A percentile compares a stretch with the other conserved stretches of the same genome.
phyloP scores from a whole-genome alignment of 805 yeast species.

The Starmerella riodocensis region DNA sequence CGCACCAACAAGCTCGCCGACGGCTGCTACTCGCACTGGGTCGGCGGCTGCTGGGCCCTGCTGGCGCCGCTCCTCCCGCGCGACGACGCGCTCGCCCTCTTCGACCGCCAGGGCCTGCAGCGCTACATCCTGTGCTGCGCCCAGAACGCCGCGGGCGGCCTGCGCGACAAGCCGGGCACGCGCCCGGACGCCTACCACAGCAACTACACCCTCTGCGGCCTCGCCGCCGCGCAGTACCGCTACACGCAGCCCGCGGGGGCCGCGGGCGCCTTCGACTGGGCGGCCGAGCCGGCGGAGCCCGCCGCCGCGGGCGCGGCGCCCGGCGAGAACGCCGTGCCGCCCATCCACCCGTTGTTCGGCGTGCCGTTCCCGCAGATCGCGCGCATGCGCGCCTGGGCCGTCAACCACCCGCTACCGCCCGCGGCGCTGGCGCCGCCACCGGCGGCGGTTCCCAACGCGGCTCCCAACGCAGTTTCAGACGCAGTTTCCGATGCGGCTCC shows the following conservation, averaged over 20 bases:
- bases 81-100: neutral
- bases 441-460: too few relatives aligned
- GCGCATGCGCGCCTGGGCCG: slow-evolving; percentile 22
- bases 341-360: slow-evolving; percentile 48
- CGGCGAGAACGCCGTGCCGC: slow-evolving; percentile 11
- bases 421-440: too few relatives aligned
- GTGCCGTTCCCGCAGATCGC: slow-evolving; percentile 37
- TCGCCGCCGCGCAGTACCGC: slow-evolving; percentile 44
- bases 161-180: slow-evolving; percentile 78
- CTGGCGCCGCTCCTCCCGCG: slow-evolving; percentile 40
- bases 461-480: too few relatives aligned
- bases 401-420: neutral
- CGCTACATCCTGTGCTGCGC: slow-evolving; percentile 64
- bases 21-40: slow-evolving; percentile 94
- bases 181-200: slow-evolving; percentile 81
- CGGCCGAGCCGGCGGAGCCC: slow-evolving; percentile 10
- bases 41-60: slow-evolving; percentile 62
- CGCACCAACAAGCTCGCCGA: slow-evolving; percentile 88
- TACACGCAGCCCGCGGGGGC: slow-evolving; percentile 22
- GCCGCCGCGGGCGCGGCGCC: neutral
- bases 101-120: slow-evolving; percentile 38
- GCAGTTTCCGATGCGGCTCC: neutral
- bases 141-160: slow-evolving; percentile 59
- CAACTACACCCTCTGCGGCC: slow-evolving; percentile 68
- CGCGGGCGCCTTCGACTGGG: slow-evolving; percentile 26